Base-by-base conservation (phyloP, 192 early-diverging fungal genomes). In the Rhizophlyctis rosea region DNA sequence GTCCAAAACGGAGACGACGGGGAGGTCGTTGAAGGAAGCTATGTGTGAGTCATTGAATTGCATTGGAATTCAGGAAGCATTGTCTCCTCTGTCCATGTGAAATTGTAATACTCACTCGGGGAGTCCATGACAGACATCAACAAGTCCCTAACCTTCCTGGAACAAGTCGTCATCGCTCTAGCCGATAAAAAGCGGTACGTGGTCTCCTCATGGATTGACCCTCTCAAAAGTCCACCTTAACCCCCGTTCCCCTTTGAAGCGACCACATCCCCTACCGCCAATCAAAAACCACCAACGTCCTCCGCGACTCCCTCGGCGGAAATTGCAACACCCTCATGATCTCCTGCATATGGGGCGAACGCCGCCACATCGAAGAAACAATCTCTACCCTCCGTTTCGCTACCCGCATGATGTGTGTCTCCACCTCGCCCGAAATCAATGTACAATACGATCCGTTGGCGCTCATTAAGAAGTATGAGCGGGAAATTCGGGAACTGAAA, bases 351-450 rank as follows among this genome's bases (percentile, higher is more conserved):
- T 84, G 83, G 75, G 84, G 76, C 51, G 71, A 76, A 62, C 34
- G 47, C 3, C 67, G 73, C 7, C 74, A 83, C 59, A 77, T 84
- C 21, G 84, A 86, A 68, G 84, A 86, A 81, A 86, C 84, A 14
- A 85, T 86, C 21, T 79, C 76, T 13, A 86, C 84, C 3, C 73
- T 86, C 14, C 66, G 84, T 5, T 86, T 86, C 62, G 82, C 82
- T 3, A 86, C 82, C 5, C 62, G 84, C 14, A 86, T 86, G 84
- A 85, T 83, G 81, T 86, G 84, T 57, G 84, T 86, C 1, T 54
- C 72, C 29, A 77, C 71, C 57, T 71, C 74, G 2, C 84, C 84
- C 27, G 69, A 74, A 47, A 30, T 83, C 32, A 85, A 85, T 64
- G 71, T 86, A 3, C 82, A 85, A 54, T 83, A 78, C 56, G 84